Base-by-base conservation (phyloP, 495 filamentous ascomycete genomes). In the Aspergillus incahuasiensis region DNA sequence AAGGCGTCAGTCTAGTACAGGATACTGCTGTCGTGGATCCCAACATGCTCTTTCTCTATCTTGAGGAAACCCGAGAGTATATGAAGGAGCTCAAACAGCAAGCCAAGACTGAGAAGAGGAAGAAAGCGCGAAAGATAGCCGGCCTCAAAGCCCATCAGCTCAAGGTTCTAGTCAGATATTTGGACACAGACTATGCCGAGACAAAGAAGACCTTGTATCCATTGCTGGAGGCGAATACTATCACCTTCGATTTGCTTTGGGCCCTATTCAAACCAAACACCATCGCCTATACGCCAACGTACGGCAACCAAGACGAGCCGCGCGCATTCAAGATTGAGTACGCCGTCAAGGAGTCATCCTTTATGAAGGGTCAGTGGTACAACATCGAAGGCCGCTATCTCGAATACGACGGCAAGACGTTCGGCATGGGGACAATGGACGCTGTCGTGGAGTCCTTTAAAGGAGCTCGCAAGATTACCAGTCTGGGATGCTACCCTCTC, bases 221-320 rank as follows among this genome's bases (percentile, higher is more conserved):
- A 0, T 78, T 96, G 62, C 77, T 96, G 15, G 85, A 91, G 55
- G 86, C 87, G 48, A 88, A 89, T 25, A 86, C 86, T 50, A 95
- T 97, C 66, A 95, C 91, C 5, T 97, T 91, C 56, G 91, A 95
- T 54, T 80, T 95, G 9, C 68, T 95, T 5, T 95, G 92, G 92
- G 90, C 92, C 2, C 71, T 97, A 6, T 92, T 90, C 77, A 95
- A 95, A 62, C 91, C 92, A 6, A 92, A 95, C 62, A 89, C 90
- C 13, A 82, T 95, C 35, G 87, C 86, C 1, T 92, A 87, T 62
- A 88, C 88, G 0, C 82, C 83, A 2, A 94, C 90, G 1, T 94
- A 95, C 60, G 88, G 88, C 3, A 85, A 80, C 42, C 68, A 77
- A 16, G 90, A 95, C 47, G 88, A 96, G 63, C 91, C 91, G 1